These are phyloP conservation scores for Xylariomycetidae sp. DNA, from an alignment of 2,329 filamentous ascomycete genomes.

Conservation along the genomic window DNA sequence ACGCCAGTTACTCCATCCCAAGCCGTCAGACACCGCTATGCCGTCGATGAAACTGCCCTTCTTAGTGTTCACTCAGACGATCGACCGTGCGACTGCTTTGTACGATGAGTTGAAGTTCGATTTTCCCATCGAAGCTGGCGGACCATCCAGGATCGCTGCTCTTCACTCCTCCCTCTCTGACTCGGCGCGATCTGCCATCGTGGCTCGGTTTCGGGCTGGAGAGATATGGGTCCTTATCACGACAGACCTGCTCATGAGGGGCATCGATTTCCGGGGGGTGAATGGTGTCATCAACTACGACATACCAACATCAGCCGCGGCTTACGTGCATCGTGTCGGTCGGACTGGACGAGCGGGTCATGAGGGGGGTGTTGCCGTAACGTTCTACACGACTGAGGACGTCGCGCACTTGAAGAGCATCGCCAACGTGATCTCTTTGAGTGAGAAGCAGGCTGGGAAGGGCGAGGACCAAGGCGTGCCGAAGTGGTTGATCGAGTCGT, in stretches of 20 bases:
- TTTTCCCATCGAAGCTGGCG: slow-evolving; percentile 82
- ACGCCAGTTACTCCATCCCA: slow-evolving; percentile 80
- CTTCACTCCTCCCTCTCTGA: slow-evolving; percentile 84
- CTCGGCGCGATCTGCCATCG: slow-evolving; percentile 67
- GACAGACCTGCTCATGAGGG: slow-evolving; percentile 85
- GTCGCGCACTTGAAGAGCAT: slow-evolving; percentile 84
- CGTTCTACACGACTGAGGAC: slow-evolving; percentile 93
- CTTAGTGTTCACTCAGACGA: slow-evolving; percentile 93
- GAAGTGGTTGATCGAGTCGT: slow-evolving; percentile 80
- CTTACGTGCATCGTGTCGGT: slow-evolving; percentile 89
- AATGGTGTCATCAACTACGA: slow-evolving; percentile 98
- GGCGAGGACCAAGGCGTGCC: slow-evolving; percentile 56
- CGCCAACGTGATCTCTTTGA: slow-evolving; percentile 83
- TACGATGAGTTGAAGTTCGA: slow-evolving; percentile 91
- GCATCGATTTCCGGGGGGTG: slow-evolving; percentile 89
- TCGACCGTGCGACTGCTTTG: slow-evolving; percentile 80
- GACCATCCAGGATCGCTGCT: slow-evolving; percentile 76
- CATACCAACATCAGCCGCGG: slow-evolving; percentile 82
- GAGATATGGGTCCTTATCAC: slow-evolving; percentile 97
- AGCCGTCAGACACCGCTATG: slow-evolving; percentile 47
- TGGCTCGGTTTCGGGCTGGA: slow-evolving; percentile 83
- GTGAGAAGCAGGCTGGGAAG: slow-evolving; percentile 63
- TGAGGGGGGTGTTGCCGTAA: slow-evolving; percentile 82
- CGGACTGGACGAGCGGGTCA: slow-evolving; percentile 70
- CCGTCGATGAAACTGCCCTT: slow-evolving; percentile 75